Evolutionary conservation across 129 eudicot genomes (phyloP).

Genomic region (Gnaphalium uliginosum): DNA sequence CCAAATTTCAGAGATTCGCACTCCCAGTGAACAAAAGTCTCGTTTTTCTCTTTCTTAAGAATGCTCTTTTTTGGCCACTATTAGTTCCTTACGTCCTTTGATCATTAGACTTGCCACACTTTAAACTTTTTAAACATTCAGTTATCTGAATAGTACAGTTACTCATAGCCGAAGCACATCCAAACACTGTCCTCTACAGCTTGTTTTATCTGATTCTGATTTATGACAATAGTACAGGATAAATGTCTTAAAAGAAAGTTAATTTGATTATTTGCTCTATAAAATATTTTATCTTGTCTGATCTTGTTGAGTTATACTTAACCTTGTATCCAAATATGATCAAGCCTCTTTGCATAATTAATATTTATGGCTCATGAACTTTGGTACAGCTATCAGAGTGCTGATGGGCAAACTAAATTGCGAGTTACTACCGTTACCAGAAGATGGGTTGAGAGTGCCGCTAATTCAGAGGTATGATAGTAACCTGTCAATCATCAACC

Average conservation of each 20-base stretch:
- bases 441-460: conserved; percentile 76
- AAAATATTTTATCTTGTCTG: conserved; percentile 5
- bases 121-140: not conserved
- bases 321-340: not conserved
- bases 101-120: not conserved
- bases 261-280: not conserved
- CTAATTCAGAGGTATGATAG: conserved; percentile 67
- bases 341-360: not conserved
- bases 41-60: not conserved
- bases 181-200: not conserved
- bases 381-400: conserved; percentile 63
- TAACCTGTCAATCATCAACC: not conserved
- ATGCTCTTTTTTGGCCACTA: not conserved
- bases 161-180: not conserved
- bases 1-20: not conserved
- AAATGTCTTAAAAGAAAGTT: not conserved
- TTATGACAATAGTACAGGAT: not conserved
- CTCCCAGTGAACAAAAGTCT: not conserved
- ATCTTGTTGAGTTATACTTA: not conserved
- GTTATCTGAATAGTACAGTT: not conserved
- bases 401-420: conserved; percentile 66
- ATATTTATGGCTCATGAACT: not conserved
- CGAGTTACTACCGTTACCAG: conserved; percentile 80
- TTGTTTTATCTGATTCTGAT: too few species aligned
- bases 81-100: not conserved